Evolutionary conservation across 2,329 filamentous ascomycete genomes (phyloP), one percentile per base, ranked within the genome.

Genomic region (Beauveria asiatica): DNA sequence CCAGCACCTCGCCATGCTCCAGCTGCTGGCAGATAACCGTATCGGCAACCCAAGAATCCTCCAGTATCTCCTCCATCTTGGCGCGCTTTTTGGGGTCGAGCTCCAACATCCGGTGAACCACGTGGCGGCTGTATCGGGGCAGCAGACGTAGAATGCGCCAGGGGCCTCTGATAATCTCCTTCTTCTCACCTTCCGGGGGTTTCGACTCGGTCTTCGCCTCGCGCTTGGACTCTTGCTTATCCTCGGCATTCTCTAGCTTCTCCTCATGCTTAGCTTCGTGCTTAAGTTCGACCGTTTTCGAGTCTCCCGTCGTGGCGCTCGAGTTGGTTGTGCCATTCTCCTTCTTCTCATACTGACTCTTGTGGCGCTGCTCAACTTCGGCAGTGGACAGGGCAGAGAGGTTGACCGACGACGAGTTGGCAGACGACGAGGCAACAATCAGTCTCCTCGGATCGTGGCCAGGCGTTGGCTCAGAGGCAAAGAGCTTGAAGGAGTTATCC

Each of bases 401-500:
- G 19, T 79, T 76, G n/a, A 73, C 75, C 3, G 73, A 75, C 13
- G 79, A 79, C 60, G 72, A 74, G 9, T 33, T 41, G 10, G 54
- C 30, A 11, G 46, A 58, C 33, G 45, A 48, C 9, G 77, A 74
- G 5, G 76, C 76, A 10, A 77, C 65, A 23, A 82, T 70, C 30
- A 85, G 72, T 64, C 78, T 81, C 66, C 74, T 78, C 0, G 83
- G 83, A 56, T 85, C 82, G 64, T 85, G 82, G 2, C 88, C 89
- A 0, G 89, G 88, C 3, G 92, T 90, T 1, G 93, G 92, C 8
- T 89, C 83, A 1, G 94, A 85, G 16, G 93, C 87, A 70, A 99
- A 99, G 1, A 99, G 82, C 68, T 93, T 92, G 75, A 90, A 99
- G 0, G 92, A 96, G 72, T 96, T 97, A 72, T 99, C 94, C 3